phyloP scores from a whole-genome alignment of 177 flowering plant species.

The Telopea speciosissima region DNA sequence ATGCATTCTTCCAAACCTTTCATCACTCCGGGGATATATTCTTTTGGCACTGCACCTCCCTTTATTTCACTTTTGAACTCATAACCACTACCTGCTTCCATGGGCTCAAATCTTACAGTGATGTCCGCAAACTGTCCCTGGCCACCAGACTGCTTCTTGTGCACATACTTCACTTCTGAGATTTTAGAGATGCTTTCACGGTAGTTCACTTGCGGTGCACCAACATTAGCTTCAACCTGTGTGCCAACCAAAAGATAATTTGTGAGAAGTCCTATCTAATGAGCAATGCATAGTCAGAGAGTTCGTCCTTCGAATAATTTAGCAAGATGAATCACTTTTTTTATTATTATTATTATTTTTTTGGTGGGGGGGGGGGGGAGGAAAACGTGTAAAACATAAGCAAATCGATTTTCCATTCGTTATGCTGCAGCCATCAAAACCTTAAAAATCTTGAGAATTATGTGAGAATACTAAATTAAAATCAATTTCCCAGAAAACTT shows the following conservation, averaged over 20 bases:
- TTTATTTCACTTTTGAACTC: constrained; percentile 96
- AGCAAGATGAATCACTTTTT: background rate
- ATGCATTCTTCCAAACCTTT: constrained; percentile 94
- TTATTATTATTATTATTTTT: too few species aligned
- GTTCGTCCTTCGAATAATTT: too few species aligned
- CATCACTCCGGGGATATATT: constrained; percentile 92
- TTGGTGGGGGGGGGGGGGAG: too few species aligned
- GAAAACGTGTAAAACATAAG: background rate
- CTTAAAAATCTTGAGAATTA: background rate
- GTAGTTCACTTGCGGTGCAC: constrained; percentile 98
- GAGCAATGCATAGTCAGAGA: background rate
- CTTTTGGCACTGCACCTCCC: constrained; percentile 95
- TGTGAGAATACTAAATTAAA: background rate
- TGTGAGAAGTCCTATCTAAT: background rate
- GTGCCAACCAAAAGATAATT: background rate
- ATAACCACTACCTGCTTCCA: constrained; percentile 87
- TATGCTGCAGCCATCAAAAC: background rate
- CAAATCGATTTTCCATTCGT: background rate
- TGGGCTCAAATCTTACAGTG: constrained; percentile 80
- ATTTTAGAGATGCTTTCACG: constrained; percentile 89
- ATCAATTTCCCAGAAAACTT: too few species aligned
- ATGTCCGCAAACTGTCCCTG: constrained; percentile 96
- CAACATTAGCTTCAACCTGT: constrained; percentile 97
- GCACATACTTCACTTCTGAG: constrained; percentile 77
- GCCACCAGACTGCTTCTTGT: constrained; percentile 98